Percentiles rank a stretch among this genome's conserved stretches.
Conservation (phyloP, 257 asterid species). For the Gentiana straminea region DNA sequence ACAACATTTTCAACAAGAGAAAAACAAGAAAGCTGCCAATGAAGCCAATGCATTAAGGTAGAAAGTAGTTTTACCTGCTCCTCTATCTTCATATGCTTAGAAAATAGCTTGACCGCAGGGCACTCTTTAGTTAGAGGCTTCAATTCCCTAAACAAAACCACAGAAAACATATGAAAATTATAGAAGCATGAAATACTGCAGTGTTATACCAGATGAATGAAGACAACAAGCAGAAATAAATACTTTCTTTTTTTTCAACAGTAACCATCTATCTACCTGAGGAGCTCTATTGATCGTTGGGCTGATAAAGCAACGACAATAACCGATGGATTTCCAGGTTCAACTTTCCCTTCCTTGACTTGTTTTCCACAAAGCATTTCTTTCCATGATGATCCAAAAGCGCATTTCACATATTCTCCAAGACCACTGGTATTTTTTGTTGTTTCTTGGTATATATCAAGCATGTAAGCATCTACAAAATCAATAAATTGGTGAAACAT, state of each 20-base stretch:
- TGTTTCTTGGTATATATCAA: conserved; percentile 39
- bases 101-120: conserved; percentile 86
- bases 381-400: conserved; percentile 75
- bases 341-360: conserved; percentile 45
- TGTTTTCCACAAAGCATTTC: conserved; percentile 47
- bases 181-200: conserved; percentile 1
- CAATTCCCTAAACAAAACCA: conserved; percentile 46
- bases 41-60: neutral
- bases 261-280: conserved; percentile 35
- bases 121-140: conserved; percentile 72
- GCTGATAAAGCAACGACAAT: conserved; percentile 82
- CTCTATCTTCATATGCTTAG: conserved; percentile 96
- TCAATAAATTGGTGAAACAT: neutral
- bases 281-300: conserved; percentile 62
- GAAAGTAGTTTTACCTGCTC: conserved; percentile 62
- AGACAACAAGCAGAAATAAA: no score
- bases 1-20: no score
- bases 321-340: conserved; percentile 80
- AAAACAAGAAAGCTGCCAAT: neutral
- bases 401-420: conserved; percentile 52
- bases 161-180: neutral
- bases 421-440: conserved; percentile 28
- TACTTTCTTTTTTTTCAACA: no score
- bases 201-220: neutral
- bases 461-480: conserved; percentile 44